These are phyloP conservation scores for Didymella lethalis DNA, from an alignment of 2,329 filamentous ascomycete genomes.

Conservation along the genomic window DNA sequence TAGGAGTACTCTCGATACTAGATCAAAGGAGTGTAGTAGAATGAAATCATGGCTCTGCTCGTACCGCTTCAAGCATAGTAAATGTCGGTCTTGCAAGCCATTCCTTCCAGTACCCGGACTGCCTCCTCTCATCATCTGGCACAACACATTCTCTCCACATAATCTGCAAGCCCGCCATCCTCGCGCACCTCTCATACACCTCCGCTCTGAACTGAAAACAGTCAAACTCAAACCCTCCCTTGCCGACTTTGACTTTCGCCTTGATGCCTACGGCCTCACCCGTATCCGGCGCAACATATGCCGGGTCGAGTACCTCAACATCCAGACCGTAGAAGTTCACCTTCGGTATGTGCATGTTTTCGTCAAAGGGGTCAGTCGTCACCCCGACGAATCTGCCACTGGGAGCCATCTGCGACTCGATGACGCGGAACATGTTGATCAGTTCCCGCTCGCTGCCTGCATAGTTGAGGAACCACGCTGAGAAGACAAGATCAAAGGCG, in stretches of 20 bases:
- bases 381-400: constrained; percentile 35
- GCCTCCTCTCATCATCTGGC: constrained; percentile 39
- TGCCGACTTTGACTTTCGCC: constrained; percentile 26
- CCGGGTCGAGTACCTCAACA: constrained; percentile 30
- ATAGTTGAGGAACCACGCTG: constrained; percentile 46
- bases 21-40: not conserved
- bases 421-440: constrained; percentile 35
- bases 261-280: constrained; percentile 32
- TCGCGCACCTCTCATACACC: constrained; percentile 41
- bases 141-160: constrained; percentile 32
- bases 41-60: not conserved
- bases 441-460: constrained; percentile 35
- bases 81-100: constrained; percentile 37
- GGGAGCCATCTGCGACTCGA: constrained; percentile 25
- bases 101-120: constrained; percentile 31
- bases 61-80: constrained; percentile 31
- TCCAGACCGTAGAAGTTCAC: constrained; percentile 37
- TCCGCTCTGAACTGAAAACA: constrained; percentile 37
- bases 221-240: constrained; percentile 36
- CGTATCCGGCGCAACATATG: constrained; percentile 29
- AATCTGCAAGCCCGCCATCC: constrained; percentile 31
- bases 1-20: not conserved
- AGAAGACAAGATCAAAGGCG: constrained; percentile 39
- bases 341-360: constrained; percentile 27
- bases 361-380: constrained; percentile 36